Conservation (phyloP, 2,329 filamentous ascomycete genomes). For the Colletotrichum sp. region DNA sequence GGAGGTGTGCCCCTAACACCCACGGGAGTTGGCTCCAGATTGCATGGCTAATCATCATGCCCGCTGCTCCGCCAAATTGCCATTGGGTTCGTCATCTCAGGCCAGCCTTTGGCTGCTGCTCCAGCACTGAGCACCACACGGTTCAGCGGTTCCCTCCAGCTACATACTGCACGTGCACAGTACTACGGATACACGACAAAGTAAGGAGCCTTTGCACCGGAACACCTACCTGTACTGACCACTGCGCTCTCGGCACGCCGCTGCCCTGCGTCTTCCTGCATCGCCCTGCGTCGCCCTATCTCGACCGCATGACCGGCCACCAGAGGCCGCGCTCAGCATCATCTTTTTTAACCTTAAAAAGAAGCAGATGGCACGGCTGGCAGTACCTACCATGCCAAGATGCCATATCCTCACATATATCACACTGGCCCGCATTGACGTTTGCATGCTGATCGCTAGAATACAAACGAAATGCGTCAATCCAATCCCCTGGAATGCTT, state of each 20-base stretch:
- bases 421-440: neutral
- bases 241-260: neutral
- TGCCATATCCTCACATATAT: neutral
- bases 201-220: neutral
- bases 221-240: neutral
- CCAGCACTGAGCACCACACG: slow-evolving; percentile 5
- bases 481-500: neutral
- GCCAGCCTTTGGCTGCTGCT: neutral
- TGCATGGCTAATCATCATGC: neutral
- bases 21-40: slow-evolving; percentile 1
- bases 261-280: neutral
- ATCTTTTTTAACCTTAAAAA: neutral
- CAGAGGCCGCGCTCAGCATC: neutral
- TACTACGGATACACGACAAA: neutral
- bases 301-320: neutral
- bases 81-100: neutral
- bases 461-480: neutral
- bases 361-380: neutral
- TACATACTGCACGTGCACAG: neutral
- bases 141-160: slow-evolving; percentile 8
- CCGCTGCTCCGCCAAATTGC: neutral
- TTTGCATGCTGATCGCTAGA: neutral
- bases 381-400: neutral
- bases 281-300: neutral
- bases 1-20: neutral